Base-by-base conservation (phyloP, 148 eudicot genomes). In the Arctostaphylos glauca region DNA sequence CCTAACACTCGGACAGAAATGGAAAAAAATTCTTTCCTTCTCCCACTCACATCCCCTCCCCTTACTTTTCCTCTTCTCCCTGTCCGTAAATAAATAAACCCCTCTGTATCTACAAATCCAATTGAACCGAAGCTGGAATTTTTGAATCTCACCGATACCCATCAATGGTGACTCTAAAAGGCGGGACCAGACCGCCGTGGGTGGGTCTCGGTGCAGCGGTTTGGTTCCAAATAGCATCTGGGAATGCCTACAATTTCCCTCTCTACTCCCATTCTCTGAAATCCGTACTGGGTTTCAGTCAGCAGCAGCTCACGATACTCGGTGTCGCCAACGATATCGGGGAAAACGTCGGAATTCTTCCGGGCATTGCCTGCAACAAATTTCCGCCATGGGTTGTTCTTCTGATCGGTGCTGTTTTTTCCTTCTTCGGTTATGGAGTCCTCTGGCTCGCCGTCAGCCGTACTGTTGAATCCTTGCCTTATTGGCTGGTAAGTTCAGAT, bases 281-380 rank as follows among this genome's bases (percentile, higher is more conserved):
- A 89, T 90, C 94, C 0, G 92, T 94, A 14, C 60, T 94, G 84
- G 94, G 93, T 70, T 90, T 91, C 50, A 88, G 85, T 76, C 98
- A 94, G 66, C 83, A 82, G 9, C 95, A 94, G 81, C 56, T 94
- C 60, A 90, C 98, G 1, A 87, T 94, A 83, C 94, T 94, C 47
- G 98, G 96, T 0, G 98, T 94, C 77, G 98, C 98, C 2, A 89
- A 89, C 79, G 98, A 94, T 25, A 85, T 92, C 58, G 98, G 98
- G 0, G 98, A 94, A 55, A 92, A 91, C 77, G 89, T 94, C 5
- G 98, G 98, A 0, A 50, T 94, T 5, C 80, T 94, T 21, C 89
- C 98, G 1, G 98, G 98, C 0, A 78, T 90, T 77, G 89, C 76
- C 0, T 91, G 88, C 74, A 92, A 94, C 79, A 87, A 87, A 53